Base-by-base conservation (phyloP, 352 stramenopile genomes). In the Pythium vanterpoolii region DNA sequence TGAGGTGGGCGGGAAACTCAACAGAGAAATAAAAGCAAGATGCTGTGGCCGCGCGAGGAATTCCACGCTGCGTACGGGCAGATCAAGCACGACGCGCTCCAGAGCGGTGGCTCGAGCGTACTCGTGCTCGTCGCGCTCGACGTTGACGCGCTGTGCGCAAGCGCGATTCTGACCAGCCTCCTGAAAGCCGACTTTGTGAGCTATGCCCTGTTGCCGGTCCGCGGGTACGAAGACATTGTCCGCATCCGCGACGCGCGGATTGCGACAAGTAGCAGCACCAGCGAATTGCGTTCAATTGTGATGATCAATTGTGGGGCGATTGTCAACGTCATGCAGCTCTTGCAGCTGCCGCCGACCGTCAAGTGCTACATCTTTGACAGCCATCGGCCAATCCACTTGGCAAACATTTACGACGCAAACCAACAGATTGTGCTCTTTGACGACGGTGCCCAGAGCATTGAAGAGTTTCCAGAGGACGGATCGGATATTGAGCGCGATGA, bases 341-440 rank as follows among this genome's bases (percentile, higher is more conserved):
- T 98, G 56, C 69, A 76, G 52, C 68, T 93, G 21, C 76, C 82
- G 21, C 50, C 64, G 13, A 54, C 75, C 33, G 70, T 93, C 10
- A 90, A 85, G 44, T 91, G 93, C 36, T 99, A 98, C 76, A 88
- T 99, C 8, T 81, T 98, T 45, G 96, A 99, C 77, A 96, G 83
- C 58, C 94, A 98, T 67, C 79, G 96, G 1, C 96, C 96, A 9
- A 89, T 98, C 44, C 96, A 99, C 74, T 83, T 99, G 61, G 86
- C 93, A 13, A 99, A 99, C 73, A 87, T 99, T 26, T 96, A 99
- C 74, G 79, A 94, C 39, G 61, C 76, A 23, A 72, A 78, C 51
- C 77, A 89, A 61, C 84, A 90, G 57, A 71, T 95, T 44, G 77
- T 93, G 2, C 74, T 95, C 27, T 93, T 95, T 65, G 85, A 95